phyloP scores from a whole-genome alignment of 805 yeast species.

The Ogataea thermomethanolica region DNA sequence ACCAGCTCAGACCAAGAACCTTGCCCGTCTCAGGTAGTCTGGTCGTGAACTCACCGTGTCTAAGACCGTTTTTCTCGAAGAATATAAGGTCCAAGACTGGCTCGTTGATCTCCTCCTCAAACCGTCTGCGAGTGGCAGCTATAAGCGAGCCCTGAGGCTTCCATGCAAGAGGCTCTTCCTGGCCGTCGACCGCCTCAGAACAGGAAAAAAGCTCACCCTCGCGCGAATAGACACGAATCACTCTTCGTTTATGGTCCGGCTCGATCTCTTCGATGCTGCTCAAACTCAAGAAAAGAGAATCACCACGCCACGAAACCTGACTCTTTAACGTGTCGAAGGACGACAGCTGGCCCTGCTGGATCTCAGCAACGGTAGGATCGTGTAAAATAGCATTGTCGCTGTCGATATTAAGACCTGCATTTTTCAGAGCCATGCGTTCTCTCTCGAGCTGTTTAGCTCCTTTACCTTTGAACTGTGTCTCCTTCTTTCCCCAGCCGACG shows the following conservation, averaged over 20 bases:
- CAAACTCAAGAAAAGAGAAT: constrained; percentile 77
- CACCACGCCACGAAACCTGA: constrained; percentile 90
- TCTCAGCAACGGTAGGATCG: constrained; percentile 84
- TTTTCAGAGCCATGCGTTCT: constrained; percentile 50
- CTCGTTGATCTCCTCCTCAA: constrained; percentile 48
- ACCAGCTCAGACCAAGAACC: constrained; percentile 67
- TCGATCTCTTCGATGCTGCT: constrained; percentile 54
- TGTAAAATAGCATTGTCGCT: constrained; percentile 50
- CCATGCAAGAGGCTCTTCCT: constrained; percentile 77
- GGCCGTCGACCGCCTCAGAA: constrained; percentile 84
- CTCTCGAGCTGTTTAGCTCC: constrained; percentile 83
- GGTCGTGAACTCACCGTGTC: constrained; percentile 81
- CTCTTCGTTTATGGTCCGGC: constrained; percentile 55
- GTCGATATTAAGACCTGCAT: constrained; percentile 67
- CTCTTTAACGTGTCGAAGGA: constrained; percentile 47
- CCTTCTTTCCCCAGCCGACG: constrained; percentile 98
- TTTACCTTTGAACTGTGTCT: constrained; percentile 93
- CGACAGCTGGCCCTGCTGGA: constrained; percentile 66
- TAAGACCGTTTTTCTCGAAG: constrained; percentile 89
- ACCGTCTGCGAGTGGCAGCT: constrained; percentile 72
- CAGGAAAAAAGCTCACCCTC: constrained; percentile 78
- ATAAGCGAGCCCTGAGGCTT: constrained; percentile 86
- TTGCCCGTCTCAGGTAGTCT: constrained; percentile 51
- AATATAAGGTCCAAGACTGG: constrained; percentile 58
- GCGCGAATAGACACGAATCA: constrained; percentile 75